Evolutionary conservation across 192 early-diverging fungal species (phyloP), one percentile per base, ranked within the genome.

Genomic region (Coemansia guatemalensis): DNA sequence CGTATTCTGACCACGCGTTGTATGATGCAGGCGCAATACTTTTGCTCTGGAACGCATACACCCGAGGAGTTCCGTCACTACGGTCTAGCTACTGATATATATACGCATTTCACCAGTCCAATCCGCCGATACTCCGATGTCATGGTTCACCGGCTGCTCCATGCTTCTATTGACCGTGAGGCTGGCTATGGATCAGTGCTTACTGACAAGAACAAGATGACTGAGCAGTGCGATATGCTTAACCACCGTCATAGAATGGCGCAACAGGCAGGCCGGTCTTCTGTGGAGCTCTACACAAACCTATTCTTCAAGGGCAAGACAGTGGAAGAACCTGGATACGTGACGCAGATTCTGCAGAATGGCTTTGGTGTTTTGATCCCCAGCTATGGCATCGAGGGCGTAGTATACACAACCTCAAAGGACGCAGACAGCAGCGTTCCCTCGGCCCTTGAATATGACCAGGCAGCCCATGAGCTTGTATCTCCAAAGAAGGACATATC

Each of bases 21-120:
- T 62, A 93, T 99, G 91, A 93, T 95, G 88, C 90, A 91, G 67
- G 94, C 97, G n/a, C 93, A 95, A 60, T 99, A 99, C 60, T 95
- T 98, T 63, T 97, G 95, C 74, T 93, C 93, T 6, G 97, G 95
- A 24, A 92, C 90, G 23, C 61, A 92, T 26, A 82, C 86, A 5
- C 85, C 85, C 20, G 74, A 84, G 22, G 85, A 90, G 49, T 96
- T 89, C 82, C 81, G 79, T 21, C 97, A 99, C 71, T 99, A 96
- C 64, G 93, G 95, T 44, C 81, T 97, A 56, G 94, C 95, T 48
- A 81, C 88, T 5, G 85, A 83, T 4, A 93, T 99, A 30, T 99
- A 96, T 83, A 97, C 95, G 14, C 97, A 99, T 65, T 99, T 99
- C 64, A 97, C 97, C 8, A 92, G 91, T 8, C 97, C 97, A 2